A percentile compares a stretch with the other conserved stretches of the same genome.
These are phyloP conservation scores for Batrachochytrium dendrobatidis DNA, from an alignment of 371 early-diverging fungal genomes.

Conservation along the genomic window DNA sequence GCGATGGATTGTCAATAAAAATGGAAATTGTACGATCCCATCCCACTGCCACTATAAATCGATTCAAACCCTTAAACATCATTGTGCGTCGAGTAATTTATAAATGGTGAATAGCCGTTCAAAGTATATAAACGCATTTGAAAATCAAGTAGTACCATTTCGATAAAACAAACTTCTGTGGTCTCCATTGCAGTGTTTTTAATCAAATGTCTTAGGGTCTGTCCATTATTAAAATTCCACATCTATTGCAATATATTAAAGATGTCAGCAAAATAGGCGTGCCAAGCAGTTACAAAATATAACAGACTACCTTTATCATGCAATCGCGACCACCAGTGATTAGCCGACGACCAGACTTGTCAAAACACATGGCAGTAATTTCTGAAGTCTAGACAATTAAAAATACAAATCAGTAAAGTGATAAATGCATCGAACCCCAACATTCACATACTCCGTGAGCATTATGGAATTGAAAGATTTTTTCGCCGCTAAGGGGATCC, in stretches of 20 bases:
- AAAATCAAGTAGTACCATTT: constrained; percentile 29
- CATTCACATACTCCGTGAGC: constrained; percentile 36
- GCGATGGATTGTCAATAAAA: constrained; percentile 40
- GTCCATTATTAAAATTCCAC: constrained; percentile 59
- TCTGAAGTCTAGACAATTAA: constrained; percentile 29
- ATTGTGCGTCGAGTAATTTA: too few species aligned
- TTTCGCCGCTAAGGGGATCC: constrained; percentile 43
- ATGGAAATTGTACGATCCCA: constrained; percentile 47
- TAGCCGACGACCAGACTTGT: constrained; percentile 39
- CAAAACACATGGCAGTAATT: constrained; percentile 51
- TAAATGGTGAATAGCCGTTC: too few species aligned
- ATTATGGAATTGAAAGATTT: constrained; percentile 45
- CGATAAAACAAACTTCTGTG: constrained; percentile 42
- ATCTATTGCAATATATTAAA: constrained; percentile 28
- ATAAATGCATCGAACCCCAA: background rate
- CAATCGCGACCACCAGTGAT: constrained; percentile 48
- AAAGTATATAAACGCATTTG: background rate
- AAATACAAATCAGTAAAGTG: background rate
- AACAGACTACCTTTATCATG: constrained; percentile 37
- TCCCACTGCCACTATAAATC: constrained; percentile 43
- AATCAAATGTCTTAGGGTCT: constrained; percentile 42
- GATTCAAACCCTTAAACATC: constrained; percentile 41
- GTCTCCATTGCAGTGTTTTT: constrained; percentile 35
- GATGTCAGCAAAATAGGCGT: background rate
- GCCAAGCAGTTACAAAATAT: background rate